Evolutionary conservation across 345 rosid genomes (phyloP), one percentile per base, ranked within the genome.

Genomic region (Gossypium arboreum): DNA sequence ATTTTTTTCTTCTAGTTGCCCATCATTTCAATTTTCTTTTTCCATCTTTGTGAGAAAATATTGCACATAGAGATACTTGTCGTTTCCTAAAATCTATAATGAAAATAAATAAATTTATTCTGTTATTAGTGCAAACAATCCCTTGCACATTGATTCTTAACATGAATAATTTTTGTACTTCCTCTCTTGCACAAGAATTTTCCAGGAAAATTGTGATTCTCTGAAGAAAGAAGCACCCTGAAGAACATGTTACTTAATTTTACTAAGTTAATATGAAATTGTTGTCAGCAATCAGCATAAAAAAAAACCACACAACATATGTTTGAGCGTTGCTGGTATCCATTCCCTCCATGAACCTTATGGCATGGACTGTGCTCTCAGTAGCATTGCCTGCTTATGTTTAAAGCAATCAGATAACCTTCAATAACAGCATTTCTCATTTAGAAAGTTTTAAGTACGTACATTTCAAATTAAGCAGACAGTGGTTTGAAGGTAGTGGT

Each of bases 21-120:
- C 48, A 27, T 70, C 27, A 29, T 39, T 72, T 59, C 22, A 57
- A 2, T 52, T 58, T 20, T 13, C 7, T 60, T 17, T 41, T 20
- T 22, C 13, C 57, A 16, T 20, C 29, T 24, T 10, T 20, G 22
- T 20, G n/a, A 20, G 29, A 55, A 47, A 56, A 24, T 55, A 13
- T 18, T 76, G 76, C 78, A 62, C 22, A 76, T 22, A 48, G 43
- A 48, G 22, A 48, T n/a, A 68, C 39, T 47, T 22, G 71, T 67
- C 12, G 22, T 65, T 65, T 43, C 22, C 45, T 16, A 27, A 61
- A n/a, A 63, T 63, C 24, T n/a, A 3, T 44, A 52, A 44, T 67
- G 55, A 67, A 16, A 5, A 45, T 45, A 67, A 67, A 45, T 67
- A 45, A 67, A 67, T 67, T 20, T 12, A 5, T 20, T 65, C 7